Base-by-base conservation (phyloP, 768 basidiomycete species). In the Mrakia hoshinonis region DNA sequence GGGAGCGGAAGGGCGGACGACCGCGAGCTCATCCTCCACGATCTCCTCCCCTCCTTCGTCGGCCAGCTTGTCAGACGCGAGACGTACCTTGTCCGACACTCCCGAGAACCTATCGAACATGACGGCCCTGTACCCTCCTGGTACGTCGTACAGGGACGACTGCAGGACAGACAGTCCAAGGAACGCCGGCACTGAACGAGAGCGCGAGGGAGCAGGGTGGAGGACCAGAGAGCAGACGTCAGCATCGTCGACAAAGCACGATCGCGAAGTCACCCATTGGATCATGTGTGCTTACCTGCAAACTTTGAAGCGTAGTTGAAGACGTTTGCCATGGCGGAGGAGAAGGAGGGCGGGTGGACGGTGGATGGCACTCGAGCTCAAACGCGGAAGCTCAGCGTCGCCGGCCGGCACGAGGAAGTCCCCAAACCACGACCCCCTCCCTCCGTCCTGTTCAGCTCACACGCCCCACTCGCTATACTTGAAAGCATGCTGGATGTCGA, bases 61-160 rank as follows among this genome's bases (percentile, higher is more conserved):
- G 38, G 22, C 29, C 38, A 11, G 11, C 18, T 84, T 81, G 77
- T 88, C 84, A 80, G 88, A n/a, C n/a, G n/a, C n/a, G n/a, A n/a
- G n/a, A n/a, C n/a, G n/a, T n/a, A n/a, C n/a, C 18, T 84, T 81
- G 77, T 88, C 84, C 80, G 88, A 87, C 63, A 96, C 94, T 77
- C 93, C 94, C 58, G 89, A 85, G 79, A 99, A 97, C 76, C 95
- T 85, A 81, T 98, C 95, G 81, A 99, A 98, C 89, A 98, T 94
- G 74, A 99, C 94, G 47, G 94, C 94, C 70, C 90, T 85, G 81
- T 87, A 92, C 52, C 94, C 94, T 75, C 94, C 85, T 12, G 85
- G 85, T 54, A 86, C 85, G 77, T 87, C 86, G 78, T 86, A 87
- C 70, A 87, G 48, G 0, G 70, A 65, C 22, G 70, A 49, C 31